phyloP scores from a whole-genome alignment of 495 filamentous ascomycete genomes.

The Penicillium samsonianum region DNA sequence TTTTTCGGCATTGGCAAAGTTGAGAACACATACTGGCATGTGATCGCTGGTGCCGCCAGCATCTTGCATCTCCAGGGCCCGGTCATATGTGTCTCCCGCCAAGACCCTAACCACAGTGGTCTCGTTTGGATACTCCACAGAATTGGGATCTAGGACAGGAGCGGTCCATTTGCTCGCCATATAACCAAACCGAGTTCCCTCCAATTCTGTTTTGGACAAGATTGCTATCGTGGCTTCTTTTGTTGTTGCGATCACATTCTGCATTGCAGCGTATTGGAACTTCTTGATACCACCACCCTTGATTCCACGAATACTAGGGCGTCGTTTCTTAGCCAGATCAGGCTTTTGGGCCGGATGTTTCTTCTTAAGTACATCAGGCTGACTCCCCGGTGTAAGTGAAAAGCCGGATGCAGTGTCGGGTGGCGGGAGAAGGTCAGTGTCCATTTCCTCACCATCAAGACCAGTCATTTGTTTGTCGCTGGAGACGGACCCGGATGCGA shows the following conservation, averaged over 20 bases:
- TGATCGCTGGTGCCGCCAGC: constrained; percentile 11
- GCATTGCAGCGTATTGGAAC: not conserved
- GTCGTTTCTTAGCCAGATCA: not conserved
- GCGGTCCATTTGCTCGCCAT: not conserved
- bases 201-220: not conserved
- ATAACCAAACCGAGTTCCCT: constrained; percentile 12
- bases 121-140: constrained; percentile 22
- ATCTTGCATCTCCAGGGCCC: constrained; percentile 42
- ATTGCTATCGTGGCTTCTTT: not conserved
- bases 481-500: not conserved
- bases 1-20: constrained; percentile 56
- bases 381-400: too few relatives aligned
- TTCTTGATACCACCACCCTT: not conserved
- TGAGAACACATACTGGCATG: constrained; percentile 56
- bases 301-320: not conserved
- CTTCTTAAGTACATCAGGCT: too few relatives aligned
- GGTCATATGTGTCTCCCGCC: constrained; percentile 53
- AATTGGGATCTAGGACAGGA: constrained; percentile 13
- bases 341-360: too few relatives aligned
- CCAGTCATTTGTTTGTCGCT: not conserved
- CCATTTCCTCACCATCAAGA: not conserved
- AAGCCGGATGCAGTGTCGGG: too few relatives aligned
- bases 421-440: not conserved
- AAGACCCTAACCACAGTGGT: constrained; percentile 39
- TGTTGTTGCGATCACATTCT: not conserved